Evolutionary conservation across 345 rosid species (phyloP), one percentile per base, ranked within the genome.

Genomic region (Abelmoschus esculentus): DNA sequence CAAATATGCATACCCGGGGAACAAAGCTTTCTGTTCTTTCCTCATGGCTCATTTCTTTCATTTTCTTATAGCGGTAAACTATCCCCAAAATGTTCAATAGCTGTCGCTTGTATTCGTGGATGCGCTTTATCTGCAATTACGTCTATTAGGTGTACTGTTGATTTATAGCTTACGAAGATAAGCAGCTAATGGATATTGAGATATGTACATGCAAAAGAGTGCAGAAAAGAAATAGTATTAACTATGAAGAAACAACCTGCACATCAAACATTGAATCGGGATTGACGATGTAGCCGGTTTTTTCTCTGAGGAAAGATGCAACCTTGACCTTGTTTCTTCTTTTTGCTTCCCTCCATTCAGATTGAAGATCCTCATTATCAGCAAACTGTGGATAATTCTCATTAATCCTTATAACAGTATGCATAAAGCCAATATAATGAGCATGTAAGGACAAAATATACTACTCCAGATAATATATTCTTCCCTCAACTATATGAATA

Each of bases 1-100:
- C 96, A 74, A 87, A 83, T 75, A 90, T 87, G 72, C 89, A 90
- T 28, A 90, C 91, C 72, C 96, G 69, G 9, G 91, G 92, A 69
- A 79, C 91, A 76, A 61, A 90, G 10, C 59, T 68, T 14, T 69
- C 73, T 75, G 69, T 78, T 72, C 88, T 82, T 67, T 86, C 91
- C 57, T 73, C 82, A 5, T 74, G 74, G 72, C 70, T 85, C 88
- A 87, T 80, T 75, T 86, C 96, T 74, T 87, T 87, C 91, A 87
- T 90, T 78, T 85, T 81, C 79, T 90, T 87, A 76, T 87, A 90
- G 19, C 91, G 80, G 71, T 86, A 85, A 26, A 86, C 89, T 19
- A 86, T 84, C 61, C 93, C 96, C 78, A 86, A 71, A 47, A 90
- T 86, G 69, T 87, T 90, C 73, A 87, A 69, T 46, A 90, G 73